A percentile compares a stretch with the other conserved stretches of the same genome.
phyloP scores from a whole-genome alignment of 2,329 filamentous ascomycete species.

The Cordyceps cicadae region DNA sequence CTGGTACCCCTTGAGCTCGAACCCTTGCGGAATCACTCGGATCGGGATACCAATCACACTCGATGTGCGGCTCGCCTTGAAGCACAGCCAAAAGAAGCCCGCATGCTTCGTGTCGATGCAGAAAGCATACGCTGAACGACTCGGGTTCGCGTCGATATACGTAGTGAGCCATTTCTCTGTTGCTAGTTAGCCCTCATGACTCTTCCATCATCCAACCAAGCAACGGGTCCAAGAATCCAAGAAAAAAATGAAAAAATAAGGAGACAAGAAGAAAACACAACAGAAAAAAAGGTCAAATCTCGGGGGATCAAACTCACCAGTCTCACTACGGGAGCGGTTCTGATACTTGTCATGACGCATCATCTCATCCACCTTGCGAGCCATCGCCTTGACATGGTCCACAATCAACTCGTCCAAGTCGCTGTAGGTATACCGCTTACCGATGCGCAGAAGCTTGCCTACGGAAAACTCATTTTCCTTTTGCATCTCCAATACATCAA shows the following conservation, averaged over 20 bases:
- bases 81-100: conserved; percentile 92
- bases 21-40: conserved; percentile 86
- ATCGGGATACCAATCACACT: conserved; percentile 73
- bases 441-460: conserved; percentile 75
- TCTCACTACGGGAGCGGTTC: conserved; percentile 66
- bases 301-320: conserved; percentile 55
- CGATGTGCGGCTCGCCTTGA: conserved; percentile 78
- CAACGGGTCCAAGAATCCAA: background rate
- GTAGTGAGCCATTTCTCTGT: conserved; percentile 91
- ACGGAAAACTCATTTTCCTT: conserved; percentile 97
- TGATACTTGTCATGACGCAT: conserved; percentile 93
- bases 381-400: conserved; percentile 95
- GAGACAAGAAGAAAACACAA: too few relatives aligned
- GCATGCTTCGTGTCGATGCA: conserved; percentile 88
- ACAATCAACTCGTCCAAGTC: conserved; percentile 97
- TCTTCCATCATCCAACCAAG: background rate
- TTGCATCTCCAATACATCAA: conserved; percentile 92
- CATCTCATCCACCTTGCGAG: conserved; percentile 93
- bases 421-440: conserved; percentile 81
- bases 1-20: conserved; percentile 76
- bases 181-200: background rate
- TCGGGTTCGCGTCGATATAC: conserved; percentile 93
- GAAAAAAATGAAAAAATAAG: background rate
- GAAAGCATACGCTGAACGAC: conserved; percentile 88
- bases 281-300: background rate